Percentiles rank a stretch among this genome's conserved stretches.
Evolutionary conservation across 2,329 filamentous ascomycete genomes (phyloP).

Genomic region (Cladorrhinum sp.): DNA sequence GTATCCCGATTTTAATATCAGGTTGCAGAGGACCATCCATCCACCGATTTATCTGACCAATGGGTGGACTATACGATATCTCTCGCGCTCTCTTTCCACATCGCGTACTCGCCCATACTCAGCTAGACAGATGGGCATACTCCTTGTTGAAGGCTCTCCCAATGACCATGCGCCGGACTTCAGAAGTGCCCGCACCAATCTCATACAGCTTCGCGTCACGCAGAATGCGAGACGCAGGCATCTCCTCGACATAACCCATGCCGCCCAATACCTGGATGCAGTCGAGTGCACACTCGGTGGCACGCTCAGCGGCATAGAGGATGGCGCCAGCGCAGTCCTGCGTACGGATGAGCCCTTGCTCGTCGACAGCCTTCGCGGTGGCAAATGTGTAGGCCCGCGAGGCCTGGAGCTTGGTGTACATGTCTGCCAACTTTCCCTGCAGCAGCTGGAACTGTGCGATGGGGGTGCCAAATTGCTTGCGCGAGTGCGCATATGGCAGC

Average conservation of each 20-base stretch:
- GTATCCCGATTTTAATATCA: no score
- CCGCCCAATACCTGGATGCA: constrained; percentile 90
- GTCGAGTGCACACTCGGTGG: constrained; percentile 82
- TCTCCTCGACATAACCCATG: constrained; percentile 95
- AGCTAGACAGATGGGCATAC: constrained; percentile 47
- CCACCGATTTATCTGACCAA: no score
- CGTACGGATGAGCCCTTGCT: constrained; percentile 68
- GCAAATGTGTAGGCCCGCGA: constrained; percentile 83
- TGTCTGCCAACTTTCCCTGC: constrained; percentile 90
- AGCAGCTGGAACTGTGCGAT: constrained; percentile 91
- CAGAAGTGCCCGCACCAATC: constrained; percentile 93
- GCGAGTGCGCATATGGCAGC: constrained; percentile 83
- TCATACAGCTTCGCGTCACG: constrained; percentile 82
- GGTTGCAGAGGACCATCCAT: no score
- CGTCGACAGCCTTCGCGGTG: constrained; percentile 77
- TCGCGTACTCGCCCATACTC: background rate
- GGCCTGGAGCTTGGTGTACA: constrained; percentile 92
- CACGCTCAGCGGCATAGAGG: constrained; percentile 85
- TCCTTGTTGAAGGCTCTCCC: constrained; percentile 89
- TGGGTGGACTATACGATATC: no score
- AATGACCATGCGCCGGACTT: constrained; percentile 92
- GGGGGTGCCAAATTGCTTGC: constrained; percentile 82
- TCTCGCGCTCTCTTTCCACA: no score
- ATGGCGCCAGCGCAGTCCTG: constrained; percentile 95
- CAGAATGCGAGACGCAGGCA: constrained; percentile 81